Evolutionary conservation across 2,329 filamentous ascomycete species (phyloP), one percentile per base, ranked within the genome.

Genomic region (Apiospora sp.): DNA sequence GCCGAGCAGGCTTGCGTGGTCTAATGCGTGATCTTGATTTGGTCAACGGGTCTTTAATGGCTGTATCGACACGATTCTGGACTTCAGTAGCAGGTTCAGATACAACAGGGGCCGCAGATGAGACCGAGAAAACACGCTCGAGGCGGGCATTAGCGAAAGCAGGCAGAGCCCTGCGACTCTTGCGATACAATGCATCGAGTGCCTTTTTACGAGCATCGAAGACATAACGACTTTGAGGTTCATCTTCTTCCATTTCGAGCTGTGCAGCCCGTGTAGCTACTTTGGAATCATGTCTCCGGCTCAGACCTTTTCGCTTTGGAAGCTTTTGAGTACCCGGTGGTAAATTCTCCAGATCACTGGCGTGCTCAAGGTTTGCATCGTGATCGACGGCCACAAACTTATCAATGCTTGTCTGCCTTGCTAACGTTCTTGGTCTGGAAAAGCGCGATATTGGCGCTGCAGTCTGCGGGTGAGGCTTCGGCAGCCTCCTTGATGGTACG

Each of bases 141-240:
- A 86, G 78, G 24, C 81, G 82, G 54, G 82, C 72, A 72, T 82
- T 79, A 51, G 72, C 72, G 12, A 75, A 75, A 27, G 72, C 73
- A 34, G 74, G 74, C 24, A 78, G 73, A 22, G 74, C 75, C 67
- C 80, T 83, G 16, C 79, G 82, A 37, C 79, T 80, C 71, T 79
- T 84, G 69, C 84, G 84, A 78, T 88, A 92, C 34, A 91, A 76
- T 34, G 82, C 84, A 78, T 92, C 90, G 8, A 92, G 81, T 13
- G 83, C 80, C 74, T 82, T 87, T 78, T 92, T 92, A 34, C 83
- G 85, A 4, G 82, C 81, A 69, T 84, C 81, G 73, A 92, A 91
- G 13, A 80, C 81, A 64, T 81, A 78, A 10, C 79, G 79, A 30
- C 76, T 79, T 14, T 79, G 77, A 54, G 80, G 80, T 44, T 82